Conservation (phyloP, 129 eudicot species). For the Pseudognaphalium luteoalbum region DNA sequence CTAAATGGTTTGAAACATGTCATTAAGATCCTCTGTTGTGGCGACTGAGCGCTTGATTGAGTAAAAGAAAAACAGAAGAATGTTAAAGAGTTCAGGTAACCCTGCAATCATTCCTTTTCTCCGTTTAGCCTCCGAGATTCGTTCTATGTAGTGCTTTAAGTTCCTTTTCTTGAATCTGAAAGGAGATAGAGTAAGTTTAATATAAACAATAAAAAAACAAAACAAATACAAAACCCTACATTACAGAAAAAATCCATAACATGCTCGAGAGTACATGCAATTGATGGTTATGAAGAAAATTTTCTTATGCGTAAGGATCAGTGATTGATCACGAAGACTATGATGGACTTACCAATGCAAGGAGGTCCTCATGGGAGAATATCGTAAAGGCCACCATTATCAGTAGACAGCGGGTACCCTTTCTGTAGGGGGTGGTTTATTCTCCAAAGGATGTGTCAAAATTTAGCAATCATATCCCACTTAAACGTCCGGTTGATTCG, state of each 20-base stretch:
- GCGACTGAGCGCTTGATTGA: constrained; percentile 63
- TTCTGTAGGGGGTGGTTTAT: constrained; percentile 27
- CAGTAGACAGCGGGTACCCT: constrained; percentile 18
- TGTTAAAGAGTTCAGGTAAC: constrained; percentile 74
- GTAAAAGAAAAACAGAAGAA: constrained; percentile 53
- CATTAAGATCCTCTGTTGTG: constrained; percentile 70
- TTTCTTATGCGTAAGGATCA: too few species aligned
- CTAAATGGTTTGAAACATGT: constrained; percentile 55
- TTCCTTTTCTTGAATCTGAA: constrained; percentile 77
- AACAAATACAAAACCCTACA: too few species aligned
- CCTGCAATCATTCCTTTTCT: constrained; percentile 62
- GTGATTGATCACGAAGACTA: neutral
- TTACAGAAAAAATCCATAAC: too few species aligned
- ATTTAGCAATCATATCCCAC: constrained; percentile 47
- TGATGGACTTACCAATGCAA: constrained; percentile 56
- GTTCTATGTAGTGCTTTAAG: constrained; percentile 46
- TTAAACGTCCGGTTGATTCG: constrained; percentile 52
- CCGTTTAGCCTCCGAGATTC: constrained; percentile 68
- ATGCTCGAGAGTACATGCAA: too few species aligned
- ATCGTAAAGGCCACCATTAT: constrained; percentile 26
- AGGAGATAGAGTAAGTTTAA: too few species aligned
- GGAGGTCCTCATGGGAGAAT: constrained; percentile 47
- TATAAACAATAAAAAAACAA: too few species aligned
- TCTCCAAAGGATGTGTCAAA: constrained; percentile 60
- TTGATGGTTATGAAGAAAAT: too few species aligned